Conservation (phyloP, 257 asterid genomes). For the Solanum sitiens region DNA sequence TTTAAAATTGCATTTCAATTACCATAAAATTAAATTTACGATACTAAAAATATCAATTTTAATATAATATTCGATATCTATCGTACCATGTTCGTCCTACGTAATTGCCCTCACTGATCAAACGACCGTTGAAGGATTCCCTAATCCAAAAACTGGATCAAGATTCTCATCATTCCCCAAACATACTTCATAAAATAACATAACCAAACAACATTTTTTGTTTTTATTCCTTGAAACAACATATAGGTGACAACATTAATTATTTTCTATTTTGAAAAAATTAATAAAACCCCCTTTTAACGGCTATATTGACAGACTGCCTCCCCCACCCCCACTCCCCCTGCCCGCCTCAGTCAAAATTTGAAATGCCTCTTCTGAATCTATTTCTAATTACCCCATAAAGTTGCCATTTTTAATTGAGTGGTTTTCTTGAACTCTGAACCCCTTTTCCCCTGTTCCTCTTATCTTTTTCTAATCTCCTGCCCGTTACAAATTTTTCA, state of each 20-base stretch:
- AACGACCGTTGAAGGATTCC: constrained; percentile 21
- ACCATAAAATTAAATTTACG: too few species aligned
- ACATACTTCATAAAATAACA: neutral
- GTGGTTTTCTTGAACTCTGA: constrained; percentile 43
- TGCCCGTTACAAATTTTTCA: constrained; percentile 2
- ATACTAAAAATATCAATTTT: too few species aligned
- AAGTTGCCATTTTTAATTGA: constrained; percentile 28
- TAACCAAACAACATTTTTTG: neutral
- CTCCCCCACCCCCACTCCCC: constrained; percentile 3
- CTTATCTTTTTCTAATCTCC: constrained; percentile 9
- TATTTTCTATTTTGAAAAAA: neutral
- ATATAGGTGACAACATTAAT: constrained; percentile 18
- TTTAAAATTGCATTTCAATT: too few species aligned
- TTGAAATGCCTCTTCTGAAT: constrained; percentile 40
- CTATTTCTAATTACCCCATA: constrained; percentile 10
- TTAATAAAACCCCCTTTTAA: constrained; percentile 11
- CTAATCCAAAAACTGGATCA: constrained; percentile 28
- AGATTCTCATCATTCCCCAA: constrained; percentile 18
- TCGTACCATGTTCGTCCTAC: too few species aligned
- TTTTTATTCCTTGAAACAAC: neutral
- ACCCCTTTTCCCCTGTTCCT: constrained; percentile 18
- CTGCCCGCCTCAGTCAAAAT: constrained; percentile 23
- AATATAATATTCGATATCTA: too few species aligned
- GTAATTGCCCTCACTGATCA: neutral
- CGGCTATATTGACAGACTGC: constrained; percentile 45